A percentile compares a stretch with the other conserved stretches of the same genome.
phyloP scores from a whole-genome alignment of 2,329 filamentous ascomycete genomes.

The Colletotrichum sp. region DNA sequence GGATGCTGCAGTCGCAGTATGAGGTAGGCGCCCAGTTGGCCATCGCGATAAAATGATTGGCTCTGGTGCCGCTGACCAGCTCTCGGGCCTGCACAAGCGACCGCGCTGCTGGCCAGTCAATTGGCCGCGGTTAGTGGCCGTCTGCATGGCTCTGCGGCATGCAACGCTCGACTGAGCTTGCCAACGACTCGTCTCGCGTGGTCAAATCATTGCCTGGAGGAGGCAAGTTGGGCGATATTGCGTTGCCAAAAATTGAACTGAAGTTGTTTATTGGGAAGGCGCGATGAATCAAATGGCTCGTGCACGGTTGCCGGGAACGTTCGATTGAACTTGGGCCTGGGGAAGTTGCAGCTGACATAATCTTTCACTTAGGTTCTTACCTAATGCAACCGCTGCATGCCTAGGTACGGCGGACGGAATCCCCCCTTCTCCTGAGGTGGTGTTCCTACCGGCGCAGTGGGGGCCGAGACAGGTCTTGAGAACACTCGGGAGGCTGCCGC shows the following conservation, averaged over 20 bases:
- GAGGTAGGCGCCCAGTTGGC: conserved; percentile 21
- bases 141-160: background rate
- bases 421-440: background rate
- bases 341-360: background rate
- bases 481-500: background rate
- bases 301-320: background rate
- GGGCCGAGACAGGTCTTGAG: background rate
- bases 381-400: background rate
- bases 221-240: background rate
- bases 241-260: background rate
- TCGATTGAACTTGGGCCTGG: background rate
- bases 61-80: conserved; percentile 18
- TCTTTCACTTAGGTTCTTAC: background rate
- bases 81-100: conserved; percentile 17
- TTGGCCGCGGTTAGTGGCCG: conserved; percentile 7
- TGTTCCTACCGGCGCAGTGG: background rate
- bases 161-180: background rate
- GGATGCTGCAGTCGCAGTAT: conserved; percentile 20
- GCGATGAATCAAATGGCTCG: background rate
- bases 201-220: conserved; percentile 1
- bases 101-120: conserved; percentile 17
- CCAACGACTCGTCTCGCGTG: background rate
- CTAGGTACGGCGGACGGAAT: background rate
- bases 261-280: background rate
- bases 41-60: conserved; percentile 15